Evolutionary conservation across 1,284 basidiomycete genomes (phyloP), one percentile per base, ranked within the genome.

Genomic region (Cryptococcus depauperatus): DNA sequence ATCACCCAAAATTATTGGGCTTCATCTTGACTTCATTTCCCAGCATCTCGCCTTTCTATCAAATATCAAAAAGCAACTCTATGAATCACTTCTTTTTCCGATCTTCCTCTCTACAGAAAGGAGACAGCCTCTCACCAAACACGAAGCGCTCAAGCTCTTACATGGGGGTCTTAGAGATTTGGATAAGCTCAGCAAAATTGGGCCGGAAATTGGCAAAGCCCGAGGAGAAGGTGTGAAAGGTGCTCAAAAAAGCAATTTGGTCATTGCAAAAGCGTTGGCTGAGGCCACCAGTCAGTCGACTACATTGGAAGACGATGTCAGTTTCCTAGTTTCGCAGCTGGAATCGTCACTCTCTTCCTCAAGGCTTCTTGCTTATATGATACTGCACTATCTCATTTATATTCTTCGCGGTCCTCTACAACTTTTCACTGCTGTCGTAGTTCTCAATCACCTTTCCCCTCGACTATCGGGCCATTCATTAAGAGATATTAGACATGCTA

Each of bases 31-130:
- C 2, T 92, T 86, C 68, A 71, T 89, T 10, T 67, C 73, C 1
- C 65, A 73, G 0, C 69, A 79, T 22, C 69, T 59, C 16, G 40
- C 34, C 5, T 43, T 48, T 21, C 39, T 75, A 37, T 58, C 74
- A 0, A 65, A 71, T 0, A 47, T 70, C 0, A 57, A 69, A 10
- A 64, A 75, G 22, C 62, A 74, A 4, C 68, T 83, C 8, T 80
- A 87, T 52, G 73, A 80, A 55, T 65, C 71, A 18, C 63, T 84
- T 2, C 66, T 91, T 38, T 83, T 87, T 60, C 83, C 84, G 0
- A 79, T 80, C 55, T 68, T 92, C 16, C 66, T 92, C 11, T 81
- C 79, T 50, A 82, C 82, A 4, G 85, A 84, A 58, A 70, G 81
- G 4, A 76, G 79, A 37, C 77, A 81, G 51, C 80, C 78, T 55